Evolutionary conservation across 2,329 filamentous ascomycete species (phyloP), one percentile per base, ranked within the genome.

Genomic region (Trichoderma sp.): DNA sequence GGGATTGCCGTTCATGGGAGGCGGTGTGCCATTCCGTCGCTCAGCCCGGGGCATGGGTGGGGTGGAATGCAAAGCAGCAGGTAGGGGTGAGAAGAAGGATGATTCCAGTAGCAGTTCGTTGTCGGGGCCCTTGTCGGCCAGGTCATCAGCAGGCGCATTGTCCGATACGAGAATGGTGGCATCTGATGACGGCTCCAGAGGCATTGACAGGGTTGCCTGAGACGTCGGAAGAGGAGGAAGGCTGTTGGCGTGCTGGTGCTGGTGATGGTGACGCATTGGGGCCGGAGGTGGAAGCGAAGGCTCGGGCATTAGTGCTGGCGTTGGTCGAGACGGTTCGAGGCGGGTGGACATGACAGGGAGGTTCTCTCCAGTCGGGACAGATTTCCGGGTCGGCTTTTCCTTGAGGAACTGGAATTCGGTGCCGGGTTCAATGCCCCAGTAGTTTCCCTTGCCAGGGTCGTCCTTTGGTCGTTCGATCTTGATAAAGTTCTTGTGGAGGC

Each of bases 401-500:
- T 95, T 96, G 80, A 97, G 86, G 79, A 97, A 98, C 73, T 93
- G 89, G 71, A 89, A 87, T 82, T 98, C 96, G 82, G 92, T 93
- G 21, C 95, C 95, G n/a, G 89, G 86, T 76, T 94, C 90, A 75
- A 99, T 97, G 55, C 90, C 89, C 96, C 96, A 98, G 82, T 98
- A 98, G 80, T 97, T 95, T 55, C 96, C 96, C 81, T 98, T 98
- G 75, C 96, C 96, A 3, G 95, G 94, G 76, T 98, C 96, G 77
- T 97, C 94, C 84, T 98, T 98, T 69, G 94, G 94, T 70, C 96
- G 88, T 80, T 97, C 94, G 77, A 97, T 92, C 82, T 98, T 98
- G 78, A 94, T 90, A 77, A 98, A 98, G 58, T 92, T 93, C 82
- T 98, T 98, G 85, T 97, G 97, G 56, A 99, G 85, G 77, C 94